Evolutionary conservation across 2,329 filamentous ascomycete species (phyloP), one percentile per base, ranked within the genome.

Genomic region (Arachnopeziza araneosa): DNA sequence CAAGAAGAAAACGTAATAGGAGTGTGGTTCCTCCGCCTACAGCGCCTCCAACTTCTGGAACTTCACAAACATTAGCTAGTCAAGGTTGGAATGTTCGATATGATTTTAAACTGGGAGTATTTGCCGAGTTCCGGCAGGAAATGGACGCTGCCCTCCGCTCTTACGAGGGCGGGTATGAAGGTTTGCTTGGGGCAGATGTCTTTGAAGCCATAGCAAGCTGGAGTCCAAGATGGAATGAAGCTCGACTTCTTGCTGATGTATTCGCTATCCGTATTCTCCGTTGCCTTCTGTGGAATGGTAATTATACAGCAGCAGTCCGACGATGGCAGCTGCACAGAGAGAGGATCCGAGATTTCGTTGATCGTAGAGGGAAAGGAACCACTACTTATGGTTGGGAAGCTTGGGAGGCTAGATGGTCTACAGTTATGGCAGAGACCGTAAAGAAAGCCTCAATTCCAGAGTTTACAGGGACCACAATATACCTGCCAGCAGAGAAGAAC

Each of bases 41-140:
- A 7, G 82, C 91, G 32, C 90, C 92, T 4, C 91, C 91, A 1
- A 93, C 90, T 0, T 86, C 83, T 22, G 91, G 90, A 26, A 96
- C 91, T 1, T 96, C 92, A 1, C 90, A 95, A 69, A 91, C 89
- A 0, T 76, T 97, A n/a, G 90, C 92, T 1, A 79, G 88, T 10
- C 86, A 91, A 50, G 93, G 91, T 2, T 99, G 93, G 95, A 92
- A 91, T 69, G 88, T 96, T 57, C 87, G 93, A 19, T 97, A 97
- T 74, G 93, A 99, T 70, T 92, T 96, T 77, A 99, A 99, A 73
- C 82, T 93, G 21, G 93, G 88, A 7, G 80, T 96, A 0, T 90
- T 98, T 70, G 91, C 93, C 26, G 93, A 98, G 71, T 97, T 96
- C 66, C 85, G 95, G 9, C 90, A 96, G 71, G 95, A 98, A 72